phyloP scores from a whole-genome alignment of 495 filamentous ascomycete genomes.

The Tricharina praecox region DNA sequence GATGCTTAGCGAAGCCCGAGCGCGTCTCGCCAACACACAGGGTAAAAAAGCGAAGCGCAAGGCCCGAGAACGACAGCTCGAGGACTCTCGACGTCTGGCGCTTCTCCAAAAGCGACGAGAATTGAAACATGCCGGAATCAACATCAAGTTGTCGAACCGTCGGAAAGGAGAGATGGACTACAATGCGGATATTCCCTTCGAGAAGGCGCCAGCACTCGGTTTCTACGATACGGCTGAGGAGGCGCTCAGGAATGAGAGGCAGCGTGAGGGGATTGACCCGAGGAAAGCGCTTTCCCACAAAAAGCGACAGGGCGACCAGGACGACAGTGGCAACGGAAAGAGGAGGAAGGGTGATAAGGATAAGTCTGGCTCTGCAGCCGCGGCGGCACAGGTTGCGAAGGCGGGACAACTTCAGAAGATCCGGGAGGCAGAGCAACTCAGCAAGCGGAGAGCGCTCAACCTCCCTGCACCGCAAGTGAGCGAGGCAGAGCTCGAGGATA shows the following conservation, averaged over 20 bases:
- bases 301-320: slow-evolving; percentile 82
- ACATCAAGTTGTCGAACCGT: slow-evolving; percentile 83
- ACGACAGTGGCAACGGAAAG: slow-evolving; percentile 70
- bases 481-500: slow-evolving; percentile 85
- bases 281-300: slow-evolving; percentile 89
- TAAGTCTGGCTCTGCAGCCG: slow-evolving; percentile 56
- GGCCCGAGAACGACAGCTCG: slow-evolving; percentile 84
- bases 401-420: slow-evolving; percentile 93
- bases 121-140: slow-evolving; percentile 93
- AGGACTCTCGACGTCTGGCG: slow-evolving; percentile 79
- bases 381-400: slow-evolving; percentile 74
- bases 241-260: slow-evolving; percentile 59
- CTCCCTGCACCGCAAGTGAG: slow-evolving; percentile 80
- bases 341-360: slow-evolving; percentile 52
- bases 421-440: slow-evolving; percentile 88
- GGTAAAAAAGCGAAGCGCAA: slow-evolving; percentile 99
- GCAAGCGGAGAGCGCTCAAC: slow-evolving; percentile 63
- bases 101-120: slow-evolving; percentile 88
- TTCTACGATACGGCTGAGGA: slow-evolving; percentile 91
- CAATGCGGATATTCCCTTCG: slow-evolving; percentile 95
- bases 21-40: slow-evolving; percentile 89
- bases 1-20: slow-evolving; percentile 94
- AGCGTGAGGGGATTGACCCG: slow-evolving; percentile 79
- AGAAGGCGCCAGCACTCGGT: slow-evolving; percentile 73
- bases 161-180: slow-evolving; percentile 98